Evolutionary conservation across 805 yeast species (phyloP).

Genomic region (Phaffomyces thermotolerans): DNA sequence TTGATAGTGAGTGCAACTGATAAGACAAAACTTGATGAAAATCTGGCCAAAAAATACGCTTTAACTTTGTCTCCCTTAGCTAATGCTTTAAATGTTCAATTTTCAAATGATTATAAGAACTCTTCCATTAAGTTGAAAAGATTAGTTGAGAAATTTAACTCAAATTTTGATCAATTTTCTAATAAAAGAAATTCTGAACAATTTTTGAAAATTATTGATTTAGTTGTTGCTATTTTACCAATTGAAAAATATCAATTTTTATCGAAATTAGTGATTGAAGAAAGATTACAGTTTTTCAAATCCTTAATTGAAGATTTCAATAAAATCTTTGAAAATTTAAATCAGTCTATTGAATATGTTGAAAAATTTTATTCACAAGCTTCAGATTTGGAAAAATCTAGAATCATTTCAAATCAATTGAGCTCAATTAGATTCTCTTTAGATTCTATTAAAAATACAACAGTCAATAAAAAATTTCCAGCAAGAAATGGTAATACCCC

Average conservation of each 20-base stretch:
- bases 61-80: slow-evolving; percentile 54
- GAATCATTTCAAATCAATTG: slow-evolving; percentile 47
- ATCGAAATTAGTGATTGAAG: slow-evolving; percentile 24
- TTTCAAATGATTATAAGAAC: slow-evolving; percentile 40
- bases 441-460: slow-evolving; percentile 35
- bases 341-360: slow-evolving; percentile 27
- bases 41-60: slow-evolving; percentile 23
- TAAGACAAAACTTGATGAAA: slow-evolving; percentile 12
- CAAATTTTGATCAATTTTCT: slow-evolving; percentile 17
- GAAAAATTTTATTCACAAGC: slow-evolving; percentile 45
- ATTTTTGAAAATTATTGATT: slow-evolving; percentile 32
- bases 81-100: slow-evolving; percentile 47
- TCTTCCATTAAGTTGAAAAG: slow-evolving; percentile 37
- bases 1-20: slow-evolving; percentile 26
- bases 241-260: slow-evolving; percentile 38
- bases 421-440: slow-evolving; percentile 43
- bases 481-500: not conserved
- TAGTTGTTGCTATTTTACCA: slow-evolving; percentile 45
- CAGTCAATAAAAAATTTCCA: slow-evolving; percentile 9
- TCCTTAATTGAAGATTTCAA: slow-evolving; percentile 29
- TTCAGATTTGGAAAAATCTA: slow-evolving; percentile 44
- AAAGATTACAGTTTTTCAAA: slow-evolving; percentile 29
- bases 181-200: slow-evolving; percentile 16
- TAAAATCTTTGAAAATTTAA: slow-evolving; percentile 33
- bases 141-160: slow-evolving; percentile 24